These are phyloP conservation scores for Capsicum chinense DNA, from an alignment of 257 asterid species.

Conservation along the genomic window DNA sequence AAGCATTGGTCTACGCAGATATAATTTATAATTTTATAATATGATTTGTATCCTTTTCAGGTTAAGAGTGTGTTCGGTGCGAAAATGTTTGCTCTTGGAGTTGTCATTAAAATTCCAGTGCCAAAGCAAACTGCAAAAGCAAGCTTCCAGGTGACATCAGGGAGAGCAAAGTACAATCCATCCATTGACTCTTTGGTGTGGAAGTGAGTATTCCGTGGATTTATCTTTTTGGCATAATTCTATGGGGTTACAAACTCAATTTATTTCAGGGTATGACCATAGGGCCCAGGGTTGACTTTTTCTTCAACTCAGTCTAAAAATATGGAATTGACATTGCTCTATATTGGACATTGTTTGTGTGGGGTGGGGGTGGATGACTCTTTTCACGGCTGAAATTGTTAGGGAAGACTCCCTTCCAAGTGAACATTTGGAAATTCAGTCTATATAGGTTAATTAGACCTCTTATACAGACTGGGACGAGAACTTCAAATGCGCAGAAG, in stretches of 20 bases:
- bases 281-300: not conserved
- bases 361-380: not conserved
- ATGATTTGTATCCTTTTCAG: constrained; percentile 47
- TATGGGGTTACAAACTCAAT: not conserved
- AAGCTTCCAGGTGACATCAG: constrained; percentile 98
- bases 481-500: no score
- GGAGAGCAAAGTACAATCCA: constrained; percentile 94
- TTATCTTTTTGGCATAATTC: not conserved
- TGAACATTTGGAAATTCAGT: not conserved
- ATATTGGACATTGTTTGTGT: not conserved
- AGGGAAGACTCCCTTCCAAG: not conserved
- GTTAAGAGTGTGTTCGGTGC: constrained; percentile 99
- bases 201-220: constrained; percentile 72
- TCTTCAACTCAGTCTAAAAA: not conserved
- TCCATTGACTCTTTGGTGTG: constrained; percentile 95
- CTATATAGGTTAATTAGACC: not conserved
- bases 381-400: not conserved
- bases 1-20: not conserved
- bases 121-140: constrained; percentile 99
- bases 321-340: constrained; percentile 1
- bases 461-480: not conserved
- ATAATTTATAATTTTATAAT: not conserved
- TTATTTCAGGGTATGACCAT: not conserved
- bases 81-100: constrained; percentile 99
- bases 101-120: constrained; percentile 96